Evolutionary conservation across 805 yeast genomes (phyloP).

Genomic region (Candida fluviatilis): DNA sequence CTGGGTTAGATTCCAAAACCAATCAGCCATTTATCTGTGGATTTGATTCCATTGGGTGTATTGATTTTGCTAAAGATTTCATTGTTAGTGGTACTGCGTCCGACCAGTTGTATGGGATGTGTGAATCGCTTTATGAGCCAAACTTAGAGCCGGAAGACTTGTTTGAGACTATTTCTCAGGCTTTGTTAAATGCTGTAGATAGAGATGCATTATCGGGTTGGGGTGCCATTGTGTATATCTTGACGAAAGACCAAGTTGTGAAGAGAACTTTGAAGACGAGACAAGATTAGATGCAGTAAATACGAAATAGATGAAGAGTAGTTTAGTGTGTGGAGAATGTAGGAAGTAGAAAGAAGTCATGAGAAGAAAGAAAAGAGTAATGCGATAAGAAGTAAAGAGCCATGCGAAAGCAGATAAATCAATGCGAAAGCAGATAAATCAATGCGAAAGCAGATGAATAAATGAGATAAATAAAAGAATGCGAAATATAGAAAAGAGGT

Average conservation of each 20-base stretch:
- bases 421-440: too few species aligned
- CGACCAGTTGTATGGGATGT: slow-evolving; percentile 98
- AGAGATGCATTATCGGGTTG: slow-evolving; percentile 97
- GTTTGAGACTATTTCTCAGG: slow-evolving; percentile 93
- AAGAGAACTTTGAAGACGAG: slow-evolving; percentile 88
- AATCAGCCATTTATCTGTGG: slow-evolving; percentile 89
- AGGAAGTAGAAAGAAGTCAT: too few species aligned
- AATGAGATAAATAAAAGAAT: too few species aligned
- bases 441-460: too few species aligned
- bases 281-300: slow-evolving; percentile 82
- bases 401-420: too few species aligned
- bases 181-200: slow-evolving; percentile 89
- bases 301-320: too few species aligned
- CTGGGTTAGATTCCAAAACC: slow-evolving; percentile 83
- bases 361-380: not conserved
- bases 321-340: too few species aligned
- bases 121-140: slow-evolving; percentile 95
- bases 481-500: too few species aligned
- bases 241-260: slow-evolving; percentile 87
- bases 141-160: slow-evolving; percentile 89
- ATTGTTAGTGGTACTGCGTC: slow-evolving; percentile 94
- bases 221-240: slow-evolving; percentile 94
- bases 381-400: not conserved
- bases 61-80: slow-evolving; percentile 91
- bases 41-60: slow-evolving; percentile 94